These are phyloP conservation scores for Colletotrichum agaves DNA, from an alignment of 2,329 filamentous ascomycete genomes.

Conservation along the genomic window DNA sequence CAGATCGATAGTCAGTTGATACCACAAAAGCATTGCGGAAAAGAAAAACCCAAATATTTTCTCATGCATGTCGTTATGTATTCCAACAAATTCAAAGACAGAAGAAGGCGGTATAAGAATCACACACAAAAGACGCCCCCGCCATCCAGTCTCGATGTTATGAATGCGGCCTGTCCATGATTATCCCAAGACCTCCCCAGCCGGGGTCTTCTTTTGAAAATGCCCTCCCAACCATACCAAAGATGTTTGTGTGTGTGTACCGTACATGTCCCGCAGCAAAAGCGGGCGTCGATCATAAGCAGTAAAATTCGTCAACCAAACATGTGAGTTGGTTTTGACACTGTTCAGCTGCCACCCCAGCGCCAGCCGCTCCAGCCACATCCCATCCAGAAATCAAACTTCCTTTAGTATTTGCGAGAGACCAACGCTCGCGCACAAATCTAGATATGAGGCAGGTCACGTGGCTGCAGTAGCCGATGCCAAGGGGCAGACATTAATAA, in stretches of 20 bases:
- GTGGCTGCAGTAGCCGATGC: neutral
- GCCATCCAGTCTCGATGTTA: slow-evolving; percentile 22
- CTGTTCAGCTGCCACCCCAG: neutral
- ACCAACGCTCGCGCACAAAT: neutral
- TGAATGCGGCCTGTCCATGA: slow-evolving; percentile 27
- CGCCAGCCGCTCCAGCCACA: neutral
- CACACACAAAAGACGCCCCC: slow-evolving; percentile 29
- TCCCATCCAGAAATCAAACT: neutral
- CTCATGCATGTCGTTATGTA: slow-evolving; percentile 19
- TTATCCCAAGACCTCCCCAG: slow-evolving; percentile 18
- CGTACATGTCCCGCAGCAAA: neutral
- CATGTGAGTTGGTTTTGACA: slow-evolving; percentile 13
- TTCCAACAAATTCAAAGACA: slow-evolving; percentile 27
- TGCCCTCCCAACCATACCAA: slow-evolving; percentile 26
- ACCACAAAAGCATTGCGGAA: no score
- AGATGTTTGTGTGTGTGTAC: neutral
- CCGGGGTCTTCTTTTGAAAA: slow-evolving; percentile 24
- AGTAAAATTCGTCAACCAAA: slow-evolving; percentile 1
- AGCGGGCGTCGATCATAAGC: slow-evolving; percentile 6
- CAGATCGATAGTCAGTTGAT: neutral
- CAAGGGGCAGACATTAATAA: slow-evolving; percentile 9
- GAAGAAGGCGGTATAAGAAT: slow-evolving; percentile 28
- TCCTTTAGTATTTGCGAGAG: no score
- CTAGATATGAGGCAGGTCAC: neutral
- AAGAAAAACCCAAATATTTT: no score